These are phyloP conservation scores for Cladorrhinum samala DNA, from an alignment of 495 filamentous ascomycete species.

Conservation along the genomic window DNA sequence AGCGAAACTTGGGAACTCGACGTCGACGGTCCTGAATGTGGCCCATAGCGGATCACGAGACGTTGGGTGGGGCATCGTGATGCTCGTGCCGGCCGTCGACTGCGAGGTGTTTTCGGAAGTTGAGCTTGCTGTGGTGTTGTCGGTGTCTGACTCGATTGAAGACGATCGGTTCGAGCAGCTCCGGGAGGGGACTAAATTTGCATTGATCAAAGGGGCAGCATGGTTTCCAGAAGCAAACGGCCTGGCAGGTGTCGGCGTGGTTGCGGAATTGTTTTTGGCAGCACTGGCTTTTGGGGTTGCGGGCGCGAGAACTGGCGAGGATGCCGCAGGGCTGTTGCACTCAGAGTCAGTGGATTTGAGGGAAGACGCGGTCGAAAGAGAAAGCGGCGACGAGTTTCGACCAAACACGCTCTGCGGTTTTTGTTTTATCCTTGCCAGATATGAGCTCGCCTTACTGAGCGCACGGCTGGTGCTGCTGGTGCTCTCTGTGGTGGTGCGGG, in stretches of 20 bases:
- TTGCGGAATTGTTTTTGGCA: not conserved
- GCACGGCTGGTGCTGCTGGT: conserved; percentile 21
- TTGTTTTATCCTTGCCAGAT: conserved; percentile 38
- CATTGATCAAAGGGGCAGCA: conserved; percentile 15
- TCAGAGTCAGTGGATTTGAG: conserved; percentile 21
- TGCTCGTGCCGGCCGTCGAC: conserved; percentile 36
- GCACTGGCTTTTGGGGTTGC: conserved; percentile 11
- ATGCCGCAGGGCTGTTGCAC: conserved; percentile 9
- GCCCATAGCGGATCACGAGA: conserved; percentile 84
- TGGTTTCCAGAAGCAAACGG: conserved; percentile 9
- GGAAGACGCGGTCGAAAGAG: conserved; percentile 14
- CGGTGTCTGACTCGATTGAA: conserved; percentile 23
- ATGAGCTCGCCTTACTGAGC: conserved; percentile 29
- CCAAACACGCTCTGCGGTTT: conserved; percentile 33
- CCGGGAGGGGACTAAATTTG: conserved; percentile 39
- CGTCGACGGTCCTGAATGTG: conserved; percentile 72
- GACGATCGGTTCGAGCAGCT: conserved; percentile 43
- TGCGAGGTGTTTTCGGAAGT: conserved; percentile 54
- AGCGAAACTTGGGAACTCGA: conserved; percentile 79
- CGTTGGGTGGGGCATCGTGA: conserved; percentile 39
- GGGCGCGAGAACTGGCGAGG: conserved; percentile 3
- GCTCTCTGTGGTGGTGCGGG: conserved; percentile 25
- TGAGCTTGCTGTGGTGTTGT: conserved; percentile 47
- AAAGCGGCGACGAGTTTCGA: conserved; percentile 23
- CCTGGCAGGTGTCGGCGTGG: not conserved